Evolutionary conservation across 2,329 filamentous ascomycete species (phyloP), one percentile per base, ranked within the genome.

Genomic region (Albifimbria verrucaria): DNA sequence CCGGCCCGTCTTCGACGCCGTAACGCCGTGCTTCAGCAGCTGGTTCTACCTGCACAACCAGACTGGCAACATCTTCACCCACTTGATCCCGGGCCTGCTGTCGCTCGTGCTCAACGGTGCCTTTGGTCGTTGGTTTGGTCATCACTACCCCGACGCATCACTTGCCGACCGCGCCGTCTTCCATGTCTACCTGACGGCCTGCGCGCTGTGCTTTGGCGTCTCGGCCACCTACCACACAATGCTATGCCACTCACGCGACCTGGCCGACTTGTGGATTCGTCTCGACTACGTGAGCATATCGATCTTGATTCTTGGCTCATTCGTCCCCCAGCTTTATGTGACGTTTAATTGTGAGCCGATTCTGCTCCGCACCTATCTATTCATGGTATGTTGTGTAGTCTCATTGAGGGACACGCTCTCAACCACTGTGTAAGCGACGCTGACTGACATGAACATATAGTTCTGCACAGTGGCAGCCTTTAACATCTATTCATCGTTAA

Each of bases 11-110:
- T 72, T 68, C 3, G 59, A 65, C 49, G 78, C 75, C 1, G 59
- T 56, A 22, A 52, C 46, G 2, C 55, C 54, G 11, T 79, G 68
- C 51, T 59, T 78, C 49, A 49, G 58, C 23, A 78, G 74, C 51
- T 72, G 68, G 66, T 55, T 60, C 2, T 73, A 75, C 57, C 36
- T 69, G 15, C 66, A 70, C 58, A 70, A 69, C 53, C 65, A 70
- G 53, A 60, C 65, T 3, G 54, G 64, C 54, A 69, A 69, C 57
- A 69, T 69, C 53, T 66, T 62, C 56, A 60, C 65, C 15, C 66
- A 70, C 58, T 65, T 80, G 4, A 56, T 80, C 2, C 77, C 77
- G 0, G 73, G 68, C 11, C 41, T 76, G 3, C 20, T 67, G 21
- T 68, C 56, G 44, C 48, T 70, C 17, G 42, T 68, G 10, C 62